Evolutionary conservation across 2,329 filamentous ascomycete genomes (phyloP).

Genomic region (Botrytis byssoidea): DNA sequence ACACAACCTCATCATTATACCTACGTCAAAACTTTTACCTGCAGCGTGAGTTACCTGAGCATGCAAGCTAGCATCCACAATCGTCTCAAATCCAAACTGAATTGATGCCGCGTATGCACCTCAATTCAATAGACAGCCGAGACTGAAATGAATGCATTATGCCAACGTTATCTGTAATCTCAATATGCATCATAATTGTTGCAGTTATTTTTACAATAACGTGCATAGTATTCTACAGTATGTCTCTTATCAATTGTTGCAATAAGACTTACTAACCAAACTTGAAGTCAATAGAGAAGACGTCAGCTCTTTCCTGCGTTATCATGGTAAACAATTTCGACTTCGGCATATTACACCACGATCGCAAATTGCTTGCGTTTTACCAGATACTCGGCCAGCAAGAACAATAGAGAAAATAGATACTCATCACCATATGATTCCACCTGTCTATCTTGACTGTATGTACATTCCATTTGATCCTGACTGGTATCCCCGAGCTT

Average conservation of each 20-base stretch:
- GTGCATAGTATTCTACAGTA: slow-evolving; percentile 1
- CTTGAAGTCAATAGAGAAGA: slow-evolving; percentile 13
- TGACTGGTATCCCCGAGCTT: not conserved
- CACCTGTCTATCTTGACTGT: slow-evolving; percentile 6
- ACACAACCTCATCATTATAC: not conserved
- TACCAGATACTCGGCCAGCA: not conserved
- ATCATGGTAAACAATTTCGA: not conserved
- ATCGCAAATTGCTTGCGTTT: not conserved
- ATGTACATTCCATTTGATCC: not conserved
- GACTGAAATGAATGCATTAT: not conserved
- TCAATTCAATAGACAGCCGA: not conserved
- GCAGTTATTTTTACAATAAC: not conserved
- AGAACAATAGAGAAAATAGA: slow-evolving; percentile 4
- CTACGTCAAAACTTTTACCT: not conserved
- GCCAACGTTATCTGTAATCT: not conserved
- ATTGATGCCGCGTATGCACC: not conserved
- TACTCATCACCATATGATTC: slow-evolving; percentile 15
- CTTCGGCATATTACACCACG: slow-evolving; percentile 3
- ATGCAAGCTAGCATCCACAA: not conserved
- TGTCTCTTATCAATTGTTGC: not conserved
- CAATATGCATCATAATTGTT: slow-evolving; percentile 10
- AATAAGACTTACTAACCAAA: not conserved
- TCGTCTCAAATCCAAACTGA: not conserved
- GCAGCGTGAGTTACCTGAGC: not conserved
- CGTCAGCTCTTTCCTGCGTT: not conserved